Conservation (phyloP, 2,329 filamentous ascomycete genomes). For the Biscogniauxia marginata region DNA sequence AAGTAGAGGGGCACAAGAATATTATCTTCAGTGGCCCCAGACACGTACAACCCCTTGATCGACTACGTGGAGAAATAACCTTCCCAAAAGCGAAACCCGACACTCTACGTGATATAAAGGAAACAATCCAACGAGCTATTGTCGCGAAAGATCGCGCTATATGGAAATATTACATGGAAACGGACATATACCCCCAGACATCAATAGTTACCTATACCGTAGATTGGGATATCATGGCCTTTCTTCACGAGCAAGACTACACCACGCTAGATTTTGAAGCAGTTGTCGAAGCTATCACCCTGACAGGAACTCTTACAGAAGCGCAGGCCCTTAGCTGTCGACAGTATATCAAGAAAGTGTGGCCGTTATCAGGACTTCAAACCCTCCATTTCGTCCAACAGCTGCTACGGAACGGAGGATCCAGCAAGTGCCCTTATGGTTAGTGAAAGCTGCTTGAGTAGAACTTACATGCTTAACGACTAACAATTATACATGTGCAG, state of each 20-base stretch:
- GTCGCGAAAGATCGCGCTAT: constrained; percentile 3
- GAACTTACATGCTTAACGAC: no score
- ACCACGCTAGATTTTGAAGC: background rate
- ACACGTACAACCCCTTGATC: constrained; percentile 10
- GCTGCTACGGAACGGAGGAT: no score
- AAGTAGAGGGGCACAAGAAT: constrained; percentile 1
- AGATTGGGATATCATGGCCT: constrained; percentile 9
- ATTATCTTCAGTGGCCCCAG: constrained; percentile 2
- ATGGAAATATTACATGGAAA: no score
- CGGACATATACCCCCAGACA: background rate
- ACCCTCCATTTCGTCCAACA: no score
- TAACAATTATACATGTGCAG: no score
- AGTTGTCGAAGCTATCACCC: constrained; percentile 6
- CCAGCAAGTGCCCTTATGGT: no score
- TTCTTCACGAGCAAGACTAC: constrained; percentile 6
- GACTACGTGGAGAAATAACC: constrained; percentile 3
- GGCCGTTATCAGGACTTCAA: constrained; percentile 7
- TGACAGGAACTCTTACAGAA: constrained; percentile 7
- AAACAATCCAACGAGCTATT: background rate
- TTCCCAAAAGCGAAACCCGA: background rate
- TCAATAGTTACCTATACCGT: constrained; percentile 1
- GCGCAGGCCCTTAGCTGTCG: constrained; percentile 10
- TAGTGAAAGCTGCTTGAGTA: no score
- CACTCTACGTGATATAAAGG: background rate
- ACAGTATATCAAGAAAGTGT: constrained; percentile 10